These are phyloP conservation scores for Zygosaccharomyces bisporus DNA, from an alignment of 805 yeast genomes.

Conservation along the genomic window DNA sequence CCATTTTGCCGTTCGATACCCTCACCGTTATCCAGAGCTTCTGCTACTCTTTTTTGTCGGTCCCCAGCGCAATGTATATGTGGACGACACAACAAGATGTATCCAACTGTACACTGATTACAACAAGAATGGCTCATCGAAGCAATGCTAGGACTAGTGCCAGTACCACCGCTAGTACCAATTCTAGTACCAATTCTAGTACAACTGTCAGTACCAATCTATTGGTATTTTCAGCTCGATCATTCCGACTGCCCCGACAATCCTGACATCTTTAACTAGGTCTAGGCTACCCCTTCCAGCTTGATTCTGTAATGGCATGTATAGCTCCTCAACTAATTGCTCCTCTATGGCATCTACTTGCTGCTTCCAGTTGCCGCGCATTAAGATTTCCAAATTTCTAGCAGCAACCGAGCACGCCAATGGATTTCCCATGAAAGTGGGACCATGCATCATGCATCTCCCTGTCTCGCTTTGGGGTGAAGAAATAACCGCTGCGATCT, in stretches of 20 bases:
- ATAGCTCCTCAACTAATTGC: constrained; percentile 18
- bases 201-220: no score
- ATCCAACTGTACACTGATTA: constrained; percentile 7
- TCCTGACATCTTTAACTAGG: constrained; percentile 20
- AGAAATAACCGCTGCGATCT: constrained; percentile 22
- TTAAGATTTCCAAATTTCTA: constrained; percentile 24
- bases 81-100: constrained; percentile 8
- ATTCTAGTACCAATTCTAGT: no score
- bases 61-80: constrained; percentile 10
- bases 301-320: constrained; percentile 10
- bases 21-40: constrained; percentile 12
- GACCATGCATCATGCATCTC: constrained; percentile 32
- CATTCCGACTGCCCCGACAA: constrained; percentile 27
- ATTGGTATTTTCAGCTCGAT: constrained; percentile 21
- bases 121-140: constrained; percentile 4
- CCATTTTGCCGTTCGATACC: constrained; percentile 4
- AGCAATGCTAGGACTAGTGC: no score
- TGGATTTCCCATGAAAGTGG: constrained; percentile 33
- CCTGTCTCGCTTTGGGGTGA: constrained; percentile 18
- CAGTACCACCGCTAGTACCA: no score
- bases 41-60: constrained; percentile 8
- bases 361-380: constrained; percentile 22
- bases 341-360: constrained; percentile 22
- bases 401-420: constrained; percentile 29
- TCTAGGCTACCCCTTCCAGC: constrained; percentile 8